Percentiles rank a stretch among this genome's conserved stretches.
phyloP scores from a whole-genome alignment of 805 yeast genomes.

The Saccharomyces mikatae region DNA sequence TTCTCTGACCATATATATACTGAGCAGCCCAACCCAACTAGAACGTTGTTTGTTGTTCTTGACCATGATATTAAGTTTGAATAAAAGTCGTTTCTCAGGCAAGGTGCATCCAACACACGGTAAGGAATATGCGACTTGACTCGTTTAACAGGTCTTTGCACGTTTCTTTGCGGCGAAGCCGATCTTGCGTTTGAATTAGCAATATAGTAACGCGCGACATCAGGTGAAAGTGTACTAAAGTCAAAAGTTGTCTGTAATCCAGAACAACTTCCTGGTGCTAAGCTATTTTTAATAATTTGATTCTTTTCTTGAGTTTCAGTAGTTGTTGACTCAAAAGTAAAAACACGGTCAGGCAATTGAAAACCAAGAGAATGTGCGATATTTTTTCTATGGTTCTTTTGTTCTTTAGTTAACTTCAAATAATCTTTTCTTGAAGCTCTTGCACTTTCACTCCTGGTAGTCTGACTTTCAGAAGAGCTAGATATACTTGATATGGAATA shows the following conservation, averaged over 20 bases:
- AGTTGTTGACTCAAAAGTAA: conserved; percentile 24
- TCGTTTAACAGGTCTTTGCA: conserved; percentile 19
- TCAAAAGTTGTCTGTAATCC: not conserved
- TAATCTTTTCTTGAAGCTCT: not conserved
- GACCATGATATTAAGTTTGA: conserved; percentile 74
- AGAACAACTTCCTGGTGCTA: not conserved
- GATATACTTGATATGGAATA: conserved; percentile 1
- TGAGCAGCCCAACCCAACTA: conserved; percentile 56
- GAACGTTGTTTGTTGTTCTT: conserved; percentile 37
- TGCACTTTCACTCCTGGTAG: not conserved
- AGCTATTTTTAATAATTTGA: not conserved
- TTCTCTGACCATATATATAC: conserved; percentile 58
- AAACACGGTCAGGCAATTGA: conserved; percentile 34
- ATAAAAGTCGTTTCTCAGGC: conserved; percentile 68
- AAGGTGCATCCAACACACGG: conserved; percentile 60
- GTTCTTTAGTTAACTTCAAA: conserved; percentile 4
- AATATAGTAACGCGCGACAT: not conserved
- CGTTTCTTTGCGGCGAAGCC: not conserved
- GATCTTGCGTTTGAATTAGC: not conserved
- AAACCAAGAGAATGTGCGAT: conserved; percentile 48
- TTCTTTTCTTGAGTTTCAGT: not conserved
- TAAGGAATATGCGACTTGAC: conserved; percentile 37
- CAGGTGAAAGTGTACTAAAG: not conserved
- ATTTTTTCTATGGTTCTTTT: conserved; percentile 28
- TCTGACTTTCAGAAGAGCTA: not conserved